Conservation (phyloP, 305 asterid genomes). For the Ajuga reptans region DNA sequence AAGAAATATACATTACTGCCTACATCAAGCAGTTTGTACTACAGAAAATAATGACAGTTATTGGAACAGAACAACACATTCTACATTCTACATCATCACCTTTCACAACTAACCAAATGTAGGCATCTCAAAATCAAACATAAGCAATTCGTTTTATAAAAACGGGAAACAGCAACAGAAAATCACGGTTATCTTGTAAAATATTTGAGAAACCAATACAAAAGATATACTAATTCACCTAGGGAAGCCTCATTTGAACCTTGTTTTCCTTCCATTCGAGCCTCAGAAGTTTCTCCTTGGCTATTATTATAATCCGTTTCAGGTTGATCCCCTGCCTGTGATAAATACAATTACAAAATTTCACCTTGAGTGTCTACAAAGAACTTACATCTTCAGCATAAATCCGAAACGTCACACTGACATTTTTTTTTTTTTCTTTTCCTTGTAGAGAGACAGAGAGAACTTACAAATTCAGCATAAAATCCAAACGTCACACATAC, state of each 20-base stretch:
- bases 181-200: neutral
- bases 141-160: neutral
- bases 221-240: slow-evolving; percentile 33
- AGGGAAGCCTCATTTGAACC: slow-evolving; percentile 23
- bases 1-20: neutral
- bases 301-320: slow-evolving; percentile 20
- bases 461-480: too few relatives aligned
- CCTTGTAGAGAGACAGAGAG: too few relatives aligned
- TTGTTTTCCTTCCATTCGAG: slow-evolving; percentile 26
- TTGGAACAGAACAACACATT: neutral
- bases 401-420: neutral
- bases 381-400: neutral
- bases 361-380: slow-evolving; percentile 3
- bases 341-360: slow-evolving; percentile 5
- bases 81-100: neutral
- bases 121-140: neutral
- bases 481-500: too few relatives aligned
- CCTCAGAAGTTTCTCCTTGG: slow-evolving; percentile 26
- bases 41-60: neutral
- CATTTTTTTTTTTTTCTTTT: neutral
- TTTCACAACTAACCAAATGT: neutral
- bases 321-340: slow-evolving; percentile 35
- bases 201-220: neutral
- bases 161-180: neutral
- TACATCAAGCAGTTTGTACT: neutral